phyloP scores from a whole-genome alignment of 495 filamentous ascomycete genomes.

The Thermochaetoides thermophila region DNA sequence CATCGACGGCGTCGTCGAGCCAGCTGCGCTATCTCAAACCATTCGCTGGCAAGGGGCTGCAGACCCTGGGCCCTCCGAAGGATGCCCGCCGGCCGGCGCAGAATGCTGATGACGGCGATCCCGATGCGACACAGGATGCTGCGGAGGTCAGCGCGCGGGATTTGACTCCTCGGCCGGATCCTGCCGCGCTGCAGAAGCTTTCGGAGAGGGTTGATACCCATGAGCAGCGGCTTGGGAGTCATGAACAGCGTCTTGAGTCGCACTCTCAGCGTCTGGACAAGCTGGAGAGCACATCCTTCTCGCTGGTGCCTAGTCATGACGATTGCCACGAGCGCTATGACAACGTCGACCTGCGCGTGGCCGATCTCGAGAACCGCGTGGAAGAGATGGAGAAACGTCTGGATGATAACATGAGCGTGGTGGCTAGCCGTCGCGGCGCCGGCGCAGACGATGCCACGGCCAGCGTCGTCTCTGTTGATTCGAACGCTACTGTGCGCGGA shows the following conservation, averaged over 20 bases:
- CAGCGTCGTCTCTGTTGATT: constrained; percentile 31
- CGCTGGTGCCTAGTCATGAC: constrained; percentile 39
- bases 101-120: constrained; percentile 10
- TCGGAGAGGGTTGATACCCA: constrained; percentile 28
- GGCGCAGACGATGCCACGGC: constrained; percentile 23
- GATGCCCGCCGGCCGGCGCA: constrained; percentile 13
- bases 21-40: constrained; percentile 31
- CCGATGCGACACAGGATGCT: constrained; percentile 8
- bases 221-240: no score
- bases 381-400: constrained; percentile 44
- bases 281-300: constrained; percentile 47
- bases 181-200: constrained; percentile 20
- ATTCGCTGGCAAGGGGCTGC: constrained; percentile 32
- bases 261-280: constrained; percentile 42
- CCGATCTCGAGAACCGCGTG: constrained; percentile 46
- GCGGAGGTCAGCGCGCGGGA: background rate
- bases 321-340: constrained; percentile 45
- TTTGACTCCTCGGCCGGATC: constrained; percentile 4
- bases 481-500: constrained; percentile 24
- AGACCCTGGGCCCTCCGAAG: constrained; percentile 24
- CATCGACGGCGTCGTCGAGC: constrained; percentile 32
- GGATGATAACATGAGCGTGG: constrained; percentile 29
- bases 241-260: no score
- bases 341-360: constrained; percentile 38
- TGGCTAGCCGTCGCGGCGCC: constrained; percentile 19